Evolutionary conservation across 257 asterid genomes (phyloP), one percentile per base, ranked within the genome.

Genomic region (Cynanchum wilfordii): DNA sequence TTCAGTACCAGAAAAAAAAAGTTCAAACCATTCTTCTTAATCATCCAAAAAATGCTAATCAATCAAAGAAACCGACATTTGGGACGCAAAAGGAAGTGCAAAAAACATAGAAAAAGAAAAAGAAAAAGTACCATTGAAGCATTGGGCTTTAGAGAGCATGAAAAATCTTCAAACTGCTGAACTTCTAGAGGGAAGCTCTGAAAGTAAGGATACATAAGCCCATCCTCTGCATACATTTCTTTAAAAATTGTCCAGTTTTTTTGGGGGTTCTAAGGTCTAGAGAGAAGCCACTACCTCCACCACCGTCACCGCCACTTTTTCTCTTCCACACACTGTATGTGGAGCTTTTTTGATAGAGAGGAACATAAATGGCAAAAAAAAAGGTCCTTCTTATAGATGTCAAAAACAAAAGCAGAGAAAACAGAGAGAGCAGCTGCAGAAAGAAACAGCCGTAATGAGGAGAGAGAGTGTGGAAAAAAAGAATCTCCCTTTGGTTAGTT

Each of bases 181-280:
- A 80, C 44, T 78, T 86, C 89, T 69, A 81, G 92, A 72, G 89
- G 52, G 83, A 82, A 84, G 79, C 69, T 83, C 30, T 88, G 92
- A 77, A 83, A 86, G 69, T 88, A 92, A 38, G 96, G 92, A 70
- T 73, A 84, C 87, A 81, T 82, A 74, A 85, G 70, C 79, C 84
- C 96, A 27, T 89, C 83, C 73, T 87, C 94, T 11, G 97, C 90
- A 84, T 86, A 90, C 98, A 92, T 90, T 88, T 69, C 74, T 79
- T 49, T 59, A 10, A 42, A 42, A 7, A 74, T 42, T 52, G 42
- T 52, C 12, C 67, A 52, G 38, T 69, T 24, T 27, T 45, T 17
- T 16, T 24, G 55, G 51, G 44, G 47, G 47, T 33, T 33, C 38
- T 33, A 8, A 7, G 47, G 24, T 57, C 59, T 50, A 36, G 50